Base-by-base conservation (phyloP, 2,329 filamentous ascomycete genomes). In the Ploettnerulaceae sp. region DNA sequence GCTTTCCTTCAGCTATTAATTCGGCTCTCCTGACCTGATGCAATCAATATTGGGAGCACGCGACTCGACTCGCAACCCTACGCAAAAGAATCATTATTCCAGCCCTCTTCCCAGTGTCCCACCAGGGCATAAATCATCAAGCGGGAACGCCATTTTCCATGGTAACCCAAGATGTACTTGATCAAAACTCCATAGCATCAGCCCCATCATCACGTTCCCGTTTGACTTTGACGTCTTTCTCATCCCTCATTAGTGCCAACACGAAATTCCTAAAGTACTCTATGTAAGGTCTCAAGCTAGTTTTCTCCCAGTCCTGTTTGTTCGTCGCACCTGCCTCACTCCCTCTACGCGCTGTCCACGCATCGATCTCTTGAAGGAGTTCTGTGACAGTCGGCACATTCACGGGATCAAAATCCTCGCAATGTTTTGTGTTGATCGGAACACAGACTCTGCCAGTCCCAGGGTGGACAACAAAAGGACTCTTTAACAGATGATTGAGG, bases 401-500 rank as follows among this genome's bases (percentile, higher is more conserved):
- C 0, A 95, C 71, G 0, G 93, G 93, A 62, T 97, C 87, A 60
- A 98, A 98, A 3, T 82, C 76, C 38, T 93, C 88, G 0, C 91
- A 76, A 4, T 70, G 73, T 26, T 71, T 70, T 1, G 81, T 77
- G 64, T 97, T 87, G 60, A 98, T 97, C 2, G 93, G 93, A 41
- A 98, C 93, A 70, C 93, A 98, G 5, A 98, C 88, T 45, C 91
- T 74, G 1, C 93, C 91, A 0, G 93, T 98, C 14, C 89, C 89
- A 0, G 93, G 93, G 65, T 98, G 93, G 28, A 98, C 84, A 51
- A 96, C 91, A 62, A 98, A 98, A 0, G 93, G 93, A 52, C 84
- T 90, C 66, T 98, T 98, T 58, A 98, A 82, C 75, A 98, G 80
- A 76, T 98, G 93, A 71, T 96, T 97, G 47, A 95, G 80, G 66